Evolutionary conservation across 768 basidiomycete genomes (phyloP).

Genomic region (Leucosporidium scottii): DNA sequence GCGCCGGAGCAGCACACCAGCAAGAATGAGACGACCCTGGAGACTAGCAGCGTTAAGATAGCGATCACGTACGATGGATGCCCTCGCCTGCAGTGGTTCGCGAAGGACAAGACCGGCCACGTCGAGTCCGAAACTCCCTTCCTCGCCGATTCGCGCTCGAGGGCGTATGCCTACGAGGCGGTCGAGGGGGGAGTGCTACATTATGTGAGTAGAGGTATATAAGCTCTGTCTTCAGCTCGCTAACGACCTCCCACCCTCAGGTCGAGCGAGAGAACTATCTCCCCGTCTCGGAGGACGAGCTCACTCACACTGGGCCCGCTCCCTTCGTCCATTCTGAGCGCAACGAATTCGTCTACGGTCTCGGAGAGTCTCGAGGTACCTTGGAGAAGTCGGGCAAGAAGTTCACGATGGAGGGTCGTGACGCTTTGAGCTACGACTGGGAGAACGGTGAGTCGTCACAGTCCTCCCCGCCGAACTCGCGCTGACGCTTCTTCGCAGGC

Average conservation of each 20-base stretch:
- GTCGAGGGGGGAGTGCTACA: neutral
- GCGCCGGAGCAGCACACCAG: too few species aligned
- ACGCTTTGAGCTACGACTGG: neutral
- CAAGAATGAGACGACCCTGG: too few species aligned
- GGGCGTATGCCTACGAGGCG: neutral
- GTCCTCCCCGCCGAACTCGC: neutral
- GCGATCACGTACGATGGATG: neutral
- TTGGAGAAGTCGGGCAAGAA: neutral
- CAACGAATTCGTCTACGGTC: conserved; percentile 4
- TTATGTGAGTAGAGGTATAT: neutral
- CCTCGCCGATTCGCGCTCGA: neutral
- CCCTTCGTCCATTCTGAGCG: neutral
- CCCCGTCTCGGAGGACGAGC: conserved; percentile 5
- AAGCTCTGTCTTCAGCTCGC: too few species aligned
- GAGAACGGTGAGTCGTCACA: neutral
- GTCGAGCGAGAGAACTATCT: neutral
- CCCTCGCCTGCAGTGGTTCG: conserved; percentile 2
- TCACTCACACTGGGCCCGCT: neutral
- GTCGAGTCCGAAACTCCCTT: neutral
- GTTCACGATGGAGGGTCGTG: conserved; percentile 7
- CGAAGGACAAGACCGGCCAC: neutral
- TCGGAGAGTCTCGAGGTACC: neutral
- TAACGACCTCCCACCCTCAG: neutral
- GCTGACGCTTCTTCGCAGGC: neutral
- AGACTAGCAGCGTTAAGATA: too few species aligned